A percentile compares a stretch with the other conserved stretches of the same genome.
phyloP scores from a whole-genome alignment of 805 yeast genomes.

The Candida coleopterorum region DNA sequence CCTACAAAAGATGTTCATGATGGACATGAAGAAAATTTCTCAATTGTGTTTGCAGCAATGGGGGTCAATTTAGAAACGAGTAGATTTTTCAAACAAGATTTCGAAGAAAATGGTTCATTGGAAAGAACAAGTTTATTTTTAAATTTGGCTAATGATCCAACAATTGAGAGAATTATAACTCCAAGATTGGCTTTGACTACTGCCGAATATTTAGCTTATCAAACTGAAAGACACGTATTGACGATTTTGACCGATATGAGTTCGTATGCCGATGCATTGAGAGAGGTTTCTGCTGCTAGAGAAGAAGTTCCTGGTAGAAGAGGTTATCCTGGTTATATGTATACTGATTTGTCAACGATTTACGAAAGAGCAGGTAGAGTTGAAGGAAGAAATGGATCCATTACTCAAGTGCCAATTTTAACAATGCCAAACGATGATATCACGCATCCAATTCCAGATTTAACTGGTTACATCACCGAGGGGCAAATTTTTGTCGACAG shows the following conservation, averaged over 20 bases:
- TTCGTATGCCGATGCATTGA: conserved; percentile 98
- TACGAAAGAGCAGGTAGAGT: conserved; percentile 99
- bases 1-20: conserved; percentile 99
- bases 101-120: conserved; percentile 97
- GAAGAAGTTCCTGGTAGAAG: conserved; percentile 99
- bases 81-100: conserved; percentile 97
- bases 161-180: conserved; percentile 98
- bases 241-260: conserved; percentile 99
- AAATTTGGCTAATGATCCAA: conserved; percentile 98
- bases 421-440: conserved; percentile 99
- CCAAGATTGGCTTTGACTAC: conserved; percentile 99
- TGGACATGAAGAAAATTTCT: conserved; percentile 99
- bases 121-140: conserved; percentile 97
- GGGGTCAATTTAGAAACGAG: conserved; percentile 99
- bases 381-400: conserved; percentile 99
- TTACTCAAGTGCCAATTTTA: conserved; percentile 97
- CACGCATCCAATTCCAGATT: conserved; percentile 99
- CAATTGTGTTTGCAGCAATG: conserved; percentile 99
- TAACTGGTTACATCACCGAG: conserved; percentile 98
- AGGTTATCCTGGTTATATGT: conserved; percentile 99
- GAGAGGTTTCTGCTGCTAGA: conserved; percentile 99
- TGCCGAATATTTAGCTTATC: conserved; percentile 97
- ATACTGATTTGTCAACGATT: conserved; percentile 97
- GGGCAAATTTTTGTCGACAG: conserved; percentile 98
- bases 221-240: conserved; percentile 98